These are phyloP conservation scores for Neonectria magnoliae DNA, from an alignment of 2,329 filamentous ascomycete species.

Conservation along the genomic window DNA sequence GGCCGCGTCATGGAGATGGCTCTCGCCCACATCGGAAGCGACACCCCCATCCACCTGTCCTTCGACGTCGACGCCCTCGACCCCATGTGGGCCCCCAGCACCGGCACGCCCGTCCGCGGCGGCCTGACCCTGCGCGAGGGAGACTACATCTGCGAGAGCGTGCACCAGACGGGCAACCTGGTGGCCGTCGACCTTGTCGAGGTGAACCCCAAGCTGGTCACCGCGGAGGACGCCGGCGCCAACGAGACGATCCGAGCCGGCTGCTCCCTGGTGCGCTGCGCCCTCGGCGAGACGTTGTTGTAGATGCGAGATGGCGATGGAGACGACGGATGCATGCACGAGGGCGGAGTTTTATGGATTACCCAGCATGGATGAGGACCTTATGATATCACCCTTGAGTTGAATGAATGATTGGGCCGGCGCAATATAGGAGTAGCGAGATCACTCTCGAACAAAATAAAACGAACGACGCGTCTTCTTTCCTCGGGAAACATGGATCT, in stretches of 20 bases:
- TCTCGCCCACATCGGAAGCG: slow-evolving; percentile 91
- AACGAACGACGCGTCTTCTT: slow-evolving; percentile 41
- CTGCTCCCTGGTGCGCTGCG: slow-evolving; percentile 90
- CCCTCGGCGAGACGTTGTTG: slow-evolving; percentile 88
- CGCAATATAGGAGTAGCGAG: slow-evolving; percentile 40
- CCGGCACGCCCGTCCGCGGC: slow-evolving; percentile 92
- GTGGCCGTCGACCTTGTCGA: slow-evolving; percentile 85
- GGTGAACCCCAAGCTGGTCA: slow-evolving; percentile 78
- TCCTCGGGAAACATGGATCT: slow-evolving; percentile 23
- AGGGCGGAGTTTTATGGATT: slow-evolving; percentile 17
- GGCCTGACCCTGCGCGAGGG: slow-evolving; percentile 94
- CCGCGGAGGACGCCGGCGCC: slow-evolving; percentile 60
- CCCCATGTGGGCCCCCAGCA: slow-evolving; percentile 95
- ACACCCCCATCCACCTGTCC: slow-evolving; percentile 95
- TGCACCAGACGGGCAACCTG: slow-evolving; percentile 81
- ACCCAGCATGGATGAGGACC: slow-evolving; percentile 26
- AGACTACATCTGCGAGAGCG: slow-evolving; percentile 93
- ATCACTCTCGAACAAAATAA: slow-evolving; percentile 42
- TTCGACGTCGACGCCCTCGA: slow-evolving; percentile 98
- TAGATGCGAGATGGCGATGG: slow-evolving; percentile 49
- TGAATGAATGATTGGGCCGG: slow-evolving; percentile 41
- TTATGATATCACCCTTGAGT: slow-evolving; percentile 39
- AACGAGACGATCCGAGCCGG: slow-evolving; percentile 92
- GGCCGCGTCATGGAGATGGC: slow-evolving; percentile 98
- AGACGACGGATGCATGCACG: background rate